Evolutionary conservation across 345 rosid genomes (phyloP), one percentile per base, ranked within the genome.

Genomic region (Corchorus capsularis): DNA sequence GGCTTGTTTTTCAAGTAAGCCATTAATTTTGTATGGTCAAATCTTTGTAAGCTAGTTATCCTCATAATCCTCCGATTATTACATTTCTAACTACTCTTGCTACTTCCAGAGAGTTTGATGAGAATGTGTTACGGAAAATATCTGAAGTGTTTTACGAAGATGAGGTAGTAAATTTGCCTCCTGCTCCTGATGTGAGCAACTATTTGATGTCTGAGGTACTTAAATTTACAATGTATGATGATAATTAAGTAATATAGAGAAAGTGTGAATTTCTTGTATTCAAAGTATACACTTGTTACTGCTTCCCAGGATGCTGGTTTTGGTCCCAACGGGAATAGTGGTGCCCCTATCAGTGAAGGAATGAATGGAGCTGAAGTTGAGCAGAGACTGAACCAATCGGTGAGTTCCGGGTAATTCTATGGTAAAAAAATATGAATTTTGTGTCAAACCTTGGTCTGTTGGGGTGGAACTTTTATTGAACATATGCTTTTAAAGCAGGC

Each of bases 1-100:
- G 98, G 97, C 79, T 91, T 80, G 77, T 96, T 94, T 83, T 96
- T 96, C 92, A 94, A 85, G 99, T 96, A 89, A 87, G 97, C 50
- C 62, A 3, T 73, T 63, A 71, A 17, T 54, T 79, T 82, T 66
- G 32, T 70, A 13, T 34, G 19, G 22, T 71, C 43, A 59, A 74
- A 60, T 46, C 20, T 8, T 72, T 61, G 20, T 63, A 37, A 71
- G 22, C n/a, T 65, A 62, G 63, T 43, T 9, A 22, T 74, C 12
- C 27, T 55, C 54, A 63, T 54, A 61, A 4, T 45, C 76, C 32
- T 53, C 53, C 52, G 8, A 45, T 50, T n/a, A 64, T 62, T 74
- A 10, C n/a, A 37, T 75, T 77, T 81, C 69, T 79, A 37, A 37
- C 35, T 63, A 78, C 54, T 59, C 14, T 67, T 73, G 20, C 32